Conservation (phyloP, 352 stramenopile species). For the Phytophthora gonapodyides region DNA sequence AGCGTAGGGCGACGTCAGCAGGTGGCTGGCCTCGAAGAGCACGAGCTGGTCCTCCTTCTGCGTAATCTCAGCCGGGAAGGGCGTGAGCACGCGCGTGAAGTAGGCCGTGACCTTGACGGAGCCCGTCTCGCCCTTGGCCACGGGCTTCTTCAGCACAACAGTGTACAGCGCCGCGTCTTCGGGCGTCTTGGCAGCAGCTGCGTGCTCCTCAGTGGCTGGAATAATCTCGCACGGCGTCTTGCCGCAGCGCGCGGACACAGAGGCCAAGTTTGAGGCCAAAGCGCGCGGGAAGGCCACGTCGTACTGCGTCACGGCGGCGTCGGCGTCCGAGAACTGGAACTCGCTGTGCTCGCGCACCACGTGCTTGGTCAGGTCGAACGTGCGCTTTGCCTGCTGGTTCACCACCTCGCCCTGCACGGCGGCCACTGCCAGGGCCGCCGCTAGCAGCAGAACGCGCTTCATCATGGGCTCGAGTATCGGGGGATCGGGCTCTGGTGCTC, state of each 20-base stretch:
- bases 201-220: conserved; percentile 36
- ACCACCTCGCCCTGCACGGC: conserved; percentile 54
- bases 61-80: conserved; percentile 76
- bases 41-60: conserved; percentile 89
- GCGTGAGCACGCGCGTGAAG: conserved; percentile 80
- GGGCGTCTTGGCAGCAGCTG: conserved; percentile 25
- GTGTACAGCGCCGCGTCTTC: conserved; percentile 63
- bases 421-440: conserved; percentile 38
- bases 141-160: conserved; percentile 68
- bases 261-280: conserved; percentile 58
- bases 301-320: conserved; percentile 62
- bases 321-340: conserved; percentile 73
- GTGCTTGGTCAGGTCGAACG: conserved; percentile 81
- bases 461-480: conserved; percentile 22
- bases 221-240: conserved; percentile 76
- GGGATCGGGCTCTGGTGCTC: conserved; percentile 6
- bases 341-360: conserved; percentile 79
- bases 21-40: conserved; percentile 67
- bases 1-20: conserved; percentile 73
- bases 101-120: conserved; percentile 79
- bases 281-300: conserved; percentile 60
- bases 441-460: conserved; percentile 39
- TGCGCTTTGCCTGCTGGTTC: conserved; percentile 83
- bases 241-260: conserved; percentile 73
- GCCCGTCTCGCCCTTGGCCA: conserved; percentile 52